Conservation (phyloP, 106 monocot genomes). For the Agapanthus africanus region DNA sequence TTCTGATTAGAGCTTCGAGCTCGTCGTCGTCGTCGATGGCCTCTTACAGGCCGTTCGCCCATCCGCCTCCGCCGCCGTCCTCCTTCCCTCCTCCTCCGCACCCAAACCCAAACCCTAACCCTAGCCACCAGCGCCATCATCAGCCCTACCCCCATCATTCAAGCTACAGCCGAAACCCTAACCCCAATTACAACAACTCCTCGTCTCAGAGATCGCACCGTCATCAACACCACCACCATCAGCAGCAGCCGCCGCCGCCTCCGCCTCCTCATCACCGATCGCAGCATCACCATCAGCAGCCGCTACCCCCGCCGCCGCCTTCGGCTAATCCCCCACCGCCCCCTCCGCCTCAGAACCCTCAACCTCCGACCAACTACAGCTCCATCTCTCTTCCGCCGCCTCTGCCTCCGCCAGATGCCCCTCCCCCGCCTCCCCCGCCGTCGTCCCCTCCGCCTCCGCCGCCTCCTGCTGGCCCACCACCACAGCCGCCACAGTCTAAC, state of each 20-base stretch:
- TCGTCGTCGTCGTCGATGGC: slow-evolving; percentile 20
- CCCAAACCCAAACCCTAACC: background rate
- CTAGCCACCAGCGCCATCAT: background rate
- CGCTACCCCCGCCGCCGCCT: background rate
- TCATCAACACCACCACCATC: background rate
- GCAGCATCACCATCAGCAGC: background rate
- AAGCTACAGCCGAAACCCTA: slow-evolving; percentile 9
- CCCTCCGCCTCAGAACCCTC: slow-evolving; percentile 11
- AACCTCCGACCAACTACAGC: slow-evolving; percentile 11
- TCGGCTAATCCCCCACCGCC: background rate
- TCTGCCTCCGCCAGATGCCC: background rate
- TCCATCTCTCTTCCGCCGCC: slow-evolving; percentile 3
- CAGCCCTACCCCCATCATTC: background rate
- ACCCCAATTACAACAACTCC: background rate
- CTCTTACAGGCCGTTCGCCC: slow-evolving; percentile 38
- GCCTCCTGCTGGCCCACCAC: background rate
- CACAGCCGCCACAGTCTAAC: background rate
- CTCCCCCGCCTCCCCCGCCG: slow-evolving; percentile 3
- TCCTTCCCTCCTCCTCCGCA: background rate
- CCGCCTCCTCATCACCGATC: background rate
- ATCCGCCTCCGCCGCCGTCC: slow-evolving; percentile 12
- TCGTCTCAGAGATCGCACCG: background rate
- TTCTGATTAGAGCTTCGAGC: background rate
- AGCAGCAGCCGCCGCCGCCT: background rate
- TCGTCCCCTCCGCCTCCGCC: slow-evolving; percentile 16